A percentile compares a stretch with the other conserved stretches of the same genome.
Conservation (phyloP, 2,329 filamentous ascomycete species). For the Hymenotorrendiella dingleyae region DNA sequence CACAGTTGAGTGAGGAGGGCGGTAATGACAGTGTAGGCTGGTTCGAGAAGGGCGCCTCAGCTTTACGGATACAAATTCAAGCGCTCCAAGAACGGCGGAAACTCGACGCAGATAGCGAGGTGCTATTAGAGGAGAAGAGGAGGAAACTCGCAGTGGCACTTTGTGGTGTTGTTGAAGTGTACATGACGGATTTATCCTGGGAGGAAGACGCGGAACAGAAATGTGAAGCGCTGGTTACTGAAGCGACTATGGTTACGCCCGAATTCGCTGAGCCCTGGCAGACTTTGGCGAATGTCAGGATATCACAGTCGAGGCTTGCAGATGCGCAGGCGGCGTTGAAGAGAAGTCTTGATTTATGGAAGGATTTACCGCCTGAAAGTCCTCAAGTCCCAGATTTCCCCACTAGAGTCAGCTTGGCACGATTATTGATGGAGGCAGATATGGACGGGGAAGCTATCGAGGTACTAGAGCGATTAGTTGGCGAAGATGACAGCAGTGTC, state of each 20-base stretch:
- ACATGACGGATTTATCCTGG: slow-evolving; percentile 97
- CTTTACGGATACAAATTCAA: slow-evolving; percentile 67
- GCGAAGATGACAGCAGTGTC: slow-evolving; percentile 88
- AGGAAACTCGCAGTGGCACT: slow-evolving; percentile 83
- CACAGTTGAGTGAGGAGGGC: slow-evolving; percentile 74
- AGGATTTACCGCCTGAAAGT: slow-evolving; percentile 66
- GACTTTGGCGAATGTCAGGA: slow-evolving; percentile 86
- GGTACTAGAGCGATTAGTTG: slow-evolving; percentile 75
- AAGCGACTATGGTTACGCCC: slow-evolving; percentile 81
- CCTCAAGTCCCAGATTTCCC: slow-evolving; percentile 77
- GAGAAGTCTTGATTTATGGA: slow-evolving; percentile 79
- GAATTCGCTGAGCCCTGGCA: slow-evolving; percentile 85
- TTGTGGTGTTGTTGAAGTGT: slow-evolving; percentile 91
- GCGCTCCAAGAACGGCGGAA: slow-evolving; percentile 47
- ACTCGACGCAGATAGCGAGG: slow-evolving; percentile 35
- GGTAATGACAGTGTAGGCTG: slow-evolving; percentile 59
- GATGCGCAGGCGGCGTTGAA: slow-evolving; percentile 76
- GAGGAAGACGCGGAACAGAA: slow-evolving; percentile 83
- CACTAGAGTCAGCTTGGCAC: slow-evolving; percentile 73
- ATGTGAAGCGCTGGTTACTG: slow-evolving; percentile 84
- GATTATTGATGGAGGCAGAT: slow-evolving; percentile 83
- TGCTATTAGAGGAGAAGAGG: slow-evolving; percentile 61
- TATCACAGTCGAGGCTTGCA: slow-evolving; percentile 74
- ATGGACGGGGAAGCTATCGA: slow-evolving; percentile 80
- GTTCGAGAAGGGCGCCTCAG: slow-evolving; percentile 65